Evolutionary conservation across 306 rosid species (phyloP).

Genomic region (Glycine soja): DNA sequence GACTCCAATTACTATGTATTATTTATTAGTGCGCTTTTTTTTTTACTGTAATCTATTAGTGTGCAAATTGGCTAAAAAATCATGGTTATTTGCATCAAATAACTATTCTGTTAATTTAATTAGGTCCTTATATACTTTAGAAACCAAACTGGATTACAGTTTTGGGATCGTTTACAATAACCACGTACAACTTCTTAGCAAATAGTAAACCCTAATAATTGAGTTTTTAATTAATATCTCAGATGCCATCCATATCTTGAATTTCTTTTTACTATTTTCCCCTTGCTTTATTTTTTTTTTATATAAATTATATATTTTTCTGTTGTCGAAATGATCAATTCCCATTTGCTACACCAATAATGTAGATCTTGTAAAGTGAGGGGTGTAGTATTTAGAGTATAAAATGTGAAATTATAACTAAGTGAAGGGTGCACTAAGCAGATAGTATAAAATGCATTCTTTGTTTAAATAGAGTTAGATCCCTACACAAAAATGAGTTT

Average conservation of each 20-base stretch:
- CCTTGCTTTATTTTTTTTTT: background rate
- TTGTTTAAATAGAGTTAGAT: background rate
- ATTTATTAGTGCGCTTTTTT: background rate
- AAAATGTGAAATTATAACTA: background rate
- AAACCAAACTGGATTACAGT: background rate
- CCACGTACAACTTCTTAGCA: background rate
- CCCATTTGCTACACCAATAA: background rate
- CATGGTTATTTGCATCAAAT: background rate
- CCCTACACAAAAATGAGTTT: background rate
- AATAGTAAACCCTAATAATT: background rate
- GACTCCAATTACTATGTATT: background rate
- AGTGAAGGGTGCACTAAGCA: no score
- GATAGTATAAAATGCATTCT: background rate
- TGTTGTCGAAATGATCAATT: background rate
- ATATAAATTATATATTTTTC: no score
- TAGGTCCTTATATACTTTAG: background rate
- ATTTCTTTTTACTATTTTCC: background rate
- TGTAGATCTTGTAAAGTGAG: background rate
- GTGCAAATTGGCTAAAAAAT: background rate
- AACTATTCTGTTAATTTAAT: background rate
- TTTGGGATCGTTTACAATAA: background rate
- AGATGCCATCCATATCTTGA: background rate
- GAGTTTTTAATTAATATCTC: background rate
- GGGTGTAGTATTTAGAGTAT: background rate
- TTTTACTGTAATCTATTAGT: background rate